A percentile compares a stretch with the other conserved stretches of the same genome.
These are phyloP conservation scores for Knoxia roxburghii DNA, from an alignment of 257 asterid genomes.

Conservation along the genomic window DNA sequence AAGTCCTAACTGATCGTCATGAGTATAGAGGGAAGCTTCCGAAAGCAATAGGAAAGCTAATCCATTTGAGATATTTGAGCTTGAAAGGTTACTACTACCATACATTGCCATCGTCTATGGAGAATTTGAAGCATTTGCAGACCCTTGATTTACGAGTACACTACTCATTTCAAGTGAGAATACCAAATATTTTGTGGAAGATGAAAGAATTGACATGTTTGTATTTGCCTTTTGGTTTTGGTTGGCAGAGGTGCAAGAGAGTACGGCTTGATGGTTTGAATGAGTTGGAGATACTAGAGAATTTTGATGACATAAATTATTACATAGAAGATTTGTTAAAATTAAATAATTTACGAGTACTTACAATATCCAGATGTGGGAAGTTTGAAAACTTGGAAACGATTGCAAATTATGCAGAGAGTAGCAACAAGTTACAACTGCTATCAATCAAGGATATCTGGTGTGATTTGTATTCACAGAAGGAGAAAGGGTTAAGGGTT, in stretches of 20 bases:
- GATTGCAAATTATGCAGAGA: too few species aligned
- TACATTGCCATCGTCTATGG: slow-evolving; percentile 11
- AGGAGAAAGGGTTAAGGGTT: too few species aligned
- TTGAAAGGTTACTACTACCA: not conserved
- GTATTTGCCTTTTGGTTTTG: not conserved
- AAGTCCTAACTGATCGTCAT: not conserved
- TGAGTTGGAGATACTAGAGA: slow-evolving; percentile 14
- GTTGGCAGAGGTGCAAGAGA: too few species aligned
- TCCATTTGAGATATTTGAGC: slow-evolving; percentile 21
- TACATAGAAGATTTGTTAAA: not conserved
- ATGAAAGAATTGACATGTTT: slow-evolving; percentile 8
- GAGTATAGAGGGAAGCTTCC: not conserved
- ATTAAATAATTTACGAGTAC: not conserved
- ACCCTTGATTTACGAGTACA: slow-evolving; percentile 17
- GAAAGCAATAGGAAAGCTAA: slow-evolving; percentile 11
- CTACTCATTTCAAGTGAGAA: too few species aligned
- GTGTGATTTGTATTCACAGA: too few species aligned
- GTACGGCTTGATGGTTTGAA: slow-evolving; percentile 12
- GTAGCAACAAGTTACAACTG: too few species aligned
- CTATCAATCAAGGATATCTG: too few species aligned
- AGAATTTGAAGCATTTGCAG: slow-evolving; percentile 11
- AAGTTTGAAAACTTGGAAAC: too few species aligned
- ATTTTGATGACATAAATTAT: not conserved
- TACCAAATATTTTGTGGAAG: slow-evolving; percentile 9
- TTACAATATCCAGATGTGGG: too few species aligned